Evolutionary conservation across 371 early-diverging fungal species (phyloP).

Genomic region (Zopfochytrium polystomum): DNA sequence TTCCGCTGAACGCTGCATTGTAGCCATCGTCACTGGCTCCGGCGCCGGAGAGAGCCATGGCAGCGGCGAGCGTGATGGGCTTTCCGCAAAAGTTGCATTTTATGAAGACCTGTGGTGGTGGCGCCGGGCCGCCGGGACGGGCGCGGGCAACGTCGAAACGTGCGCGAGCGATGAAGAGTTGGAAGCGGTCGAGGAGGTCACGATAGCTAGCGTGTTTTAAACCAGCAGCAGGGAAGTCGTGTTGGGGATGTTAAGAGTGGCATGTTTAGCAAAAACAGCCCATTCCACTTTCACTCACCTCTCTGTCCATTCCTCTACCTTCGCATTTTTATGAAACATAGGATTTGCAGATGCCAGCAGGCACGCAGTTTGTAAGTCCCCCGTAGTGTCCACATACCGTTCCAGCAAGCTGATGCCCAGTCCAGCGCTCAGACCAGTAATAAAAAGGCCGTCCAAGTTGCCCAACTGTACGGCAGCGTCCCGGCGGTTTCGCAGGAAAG

Average conservation of each 20-base stretch:
- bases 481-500: too few species aligned
- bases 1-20: background rate
- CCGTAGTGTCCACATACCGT: slow-evolving; percentile 75
- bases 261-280: background rate
- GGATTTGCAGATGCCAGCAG: slow-evolving; percentile 58
- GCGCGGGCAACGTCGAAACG: slow-evolving; percentile 86
- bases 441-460: slow-evolving; percentile 67
- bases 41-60: too few species aligned
- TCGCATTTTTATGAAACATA: slow-evolving; percentile 52
- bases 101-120: slow-evolving; percentile 68
- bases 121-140: too few species aligned
- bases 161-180: slow-evolving; percentile 77
- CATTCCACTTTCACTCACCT: slow-evolving; percentile 41
- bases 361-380: slow-evolving; percentile 87
- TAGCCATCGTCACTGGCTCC: too few species aligned
- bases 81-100: slow-evolving; percentile 80
- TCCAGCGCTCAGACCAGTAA: slow-evolving; percentile 64
- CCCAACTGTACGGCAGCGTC: slow-evolving; percentile 58
- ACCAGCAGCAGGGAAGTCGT: background rate
- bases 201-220: slow-evolving; percentile 74
- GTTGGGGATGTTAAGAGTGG: background rate
- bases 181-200: slow-evolving; percentile 81
- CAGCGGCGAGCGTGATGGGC: slow-evolving; percentile 23
- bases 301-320: slow-evolving; percentile 79
- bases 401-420: slow-evolving; percentile 59